Conservation (phyloP, 2,329 filamentous ascomycete species). For the Pseudopithomyces maydicus region DNA sequence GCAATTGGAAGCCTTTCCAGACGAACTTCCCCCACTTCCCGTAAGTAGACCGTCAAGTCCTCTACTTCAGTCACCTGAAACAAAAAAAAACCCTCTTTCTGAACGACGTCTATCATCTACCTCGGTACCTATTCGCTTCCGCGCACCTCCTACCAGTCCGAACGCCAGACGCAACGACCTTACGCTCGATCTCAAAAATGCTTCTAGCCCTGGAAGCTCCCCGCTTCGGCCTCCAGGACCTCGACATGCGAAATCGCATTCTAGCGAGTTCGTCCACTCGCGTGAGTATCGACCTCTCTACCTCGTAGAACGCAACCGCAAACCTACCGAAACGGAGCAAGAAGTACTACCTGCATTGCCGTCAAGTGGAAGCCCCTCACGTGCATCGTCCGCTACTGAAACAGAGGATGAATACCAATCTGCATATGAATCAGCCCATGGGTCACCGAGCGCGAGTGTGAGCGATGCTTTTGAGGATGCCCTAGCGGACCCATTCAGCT, state of each 20-base stretch:
- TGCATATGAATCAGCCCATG: slow-evolving; percentile 51
- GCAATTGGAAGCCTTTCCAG: slow-evolving; percentile 41
- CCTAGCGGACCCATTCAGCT: slow-evolving; percentile 26
- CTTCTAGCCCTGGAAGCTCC: slow-evolving; percentile 46
- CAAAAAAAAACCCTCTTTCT: slow-evolving; percentile 18
- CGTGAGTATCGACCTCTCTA: slow-evolving; percentile 81
- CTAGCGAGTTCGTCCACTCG: slow-evolving; percentile 58
- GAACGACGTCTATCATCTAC: slow-evolving; percentile 48
- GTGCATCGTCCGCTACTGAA: slow-evolving; percentile 41
- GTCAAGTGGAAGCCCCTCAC: slow-evolving; percentile 49
- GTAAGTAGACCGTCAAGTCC: slow-evolving; percentile 36
- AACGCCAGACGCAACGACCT: slow-evolving; percentile 50
- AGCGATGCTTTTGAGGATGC: slow-evolving; percentile 28
- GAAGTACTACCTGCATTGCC: slow-evolving; percentile 59
- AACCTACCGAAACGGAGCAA: slow-evolving; percentile 36
- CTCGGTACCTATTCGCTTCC: slow-evolving; percentile 62
- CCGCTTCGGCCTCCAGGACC: slow-evolving; percentile 45
- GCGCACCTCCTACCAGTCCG: slow-evolving; percentile 53
- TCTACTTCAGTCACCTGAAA: slow-evolving; percentile 31
- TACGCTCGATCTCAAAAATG: slow-evolving; percentile 40
- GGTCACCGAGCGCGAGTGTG: slow-evolving; percentile 39
- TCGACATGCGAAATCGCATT: slow-evolving; percentile 54
- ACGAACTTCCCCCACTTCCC: slow-evolving; percentile 41
- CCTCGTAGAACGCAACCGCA: slow-evolving; percentile 69
- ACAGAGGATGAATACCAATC: slow-evolving; percentile 53